A percentile compares a stretch with the other conserved stretches of the same genome.
Evolutionary conservation across 164 flowering plant genomes (phyloP).

Genomic region (Platanus orientalis): DNA sequence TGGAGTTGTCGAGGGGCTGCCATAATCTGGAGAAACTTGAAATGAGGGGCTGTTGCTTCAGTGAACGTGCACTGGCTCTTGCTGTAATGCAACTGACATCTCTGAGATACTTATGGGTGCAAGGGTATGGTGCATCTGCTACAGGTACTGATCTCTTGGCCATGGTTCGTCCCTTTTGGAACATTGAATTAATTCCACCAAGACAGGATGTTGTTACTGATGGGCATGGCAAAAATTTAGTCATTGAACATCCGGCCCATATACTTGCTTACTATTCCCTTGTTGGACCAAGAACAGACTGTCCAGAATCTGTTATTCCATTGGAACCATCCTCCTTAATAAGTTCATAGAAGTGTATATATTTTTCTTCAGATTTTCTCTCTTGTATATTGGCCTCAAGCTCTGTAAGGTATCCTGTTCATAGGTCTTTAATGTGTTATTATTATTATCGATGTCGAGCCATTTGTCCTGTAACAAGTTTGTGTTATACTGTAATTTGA

Average conservation of each 20-base stretch:
- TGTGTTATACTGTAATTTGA: neutral
- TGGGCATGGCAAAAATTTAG: constrained; percentile 13
- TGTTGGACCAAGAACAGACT: constrained; percentile 61
- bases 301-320: constrained; percentile 39
- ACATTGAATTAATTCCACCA: constrained; percentile 62
- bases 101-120: constrained; percentile 76
- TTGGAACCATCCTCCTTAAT: neutral
- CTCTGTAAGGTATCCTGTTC: neutral
- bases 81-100: constrained; percentile 45
- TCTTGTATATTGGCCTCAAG: neutral
- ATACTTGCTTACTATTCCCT: constrained; percentile 71
- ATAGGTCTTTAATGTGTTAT: neutral
- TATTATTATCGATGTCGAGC: neutral
- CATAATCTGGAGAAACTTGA: constrained; percentile 64
- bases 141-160: constrained; percentile 39
- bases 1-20: constrained; percentile 63
- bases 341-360: constrained; percentile 1
- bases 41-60: constrained; percentile 70
- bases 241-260: constrained; percentile 52
- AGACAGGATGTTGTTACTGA: constrained; percentile 22
- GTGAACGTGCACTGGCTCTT: constrained; percentile 57
- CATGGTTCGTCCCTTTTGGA: constrained; percentile 74
- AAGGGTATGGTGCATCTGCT: constrained; percentile 50
- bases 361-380: constrained; percentile 1
- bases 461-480: neutral